These are phyloP conservation scores for Priceomyces fermenticarens DNA, from an alignment of 805 yeast genomes.

Conservation along the genomic window DNA sequence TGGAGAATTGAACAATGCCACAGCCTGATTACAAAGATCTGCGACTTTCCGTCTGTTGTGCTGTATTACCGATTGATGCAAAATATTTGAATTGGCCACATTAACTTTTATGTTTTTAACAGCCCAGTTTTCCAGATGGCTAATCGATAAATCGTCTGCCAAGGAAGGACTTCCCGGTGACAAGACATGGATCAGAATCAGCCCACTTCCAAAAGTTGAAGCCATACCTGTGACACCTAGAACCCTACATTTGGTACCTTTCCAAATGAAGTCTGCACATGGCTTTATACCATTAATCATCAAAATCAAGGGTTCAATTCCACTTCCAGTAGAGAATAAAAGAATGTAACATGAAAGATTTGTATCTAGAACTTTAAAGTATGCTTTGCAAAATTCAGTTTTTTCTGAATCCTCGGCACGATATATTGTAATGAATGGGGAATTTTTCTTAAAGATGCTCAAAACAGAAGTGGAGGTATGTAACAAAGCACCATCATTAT, in stretches of 20 bases:
- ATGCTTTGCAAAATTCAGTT: constrained; percentile 25
- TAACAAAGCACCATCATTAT: constrained; percentile 12
- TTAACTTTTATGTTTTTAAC: constrained; percentile 9
- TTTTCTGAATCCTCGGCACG: constrained; percentile 12
- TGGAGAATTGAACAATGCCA: constrained; percentile 22
- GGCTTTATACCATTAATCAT: constrained; percentile 28
- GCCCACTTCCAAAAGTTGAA: constrained; percentile 33
- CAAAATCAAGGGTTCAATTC: constrained; percentile 14
- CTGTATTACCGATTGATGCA: constrained; percentile 17
- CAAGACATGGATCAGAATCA: constrained; percentile 22
- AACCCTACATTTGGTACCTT: constrained; percentile 26
- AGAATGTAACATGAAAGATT: constrained; percentile 28
- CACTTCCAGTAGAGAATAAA: constrained; percentile 12
- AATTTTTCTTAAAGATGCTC: constrained; percentile 24
- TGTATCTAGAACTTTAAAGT: constrained; percentile 24
- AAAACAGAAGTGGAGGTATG: constrained; percentile 19
- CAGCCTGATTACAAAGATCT: constrained; percentile 13
- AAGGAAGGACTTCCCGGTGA: constrained; percentile 14
- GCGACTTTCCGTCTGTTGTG: constrained; percentile 20
- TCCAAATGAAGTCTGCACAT: constrained; percentile 24
- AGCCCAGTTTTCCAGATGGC: constrained; percentile 2
- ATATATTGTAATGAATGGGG: constrained; percentile 26
- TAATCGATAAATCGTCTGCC: constrained; percentile 17
- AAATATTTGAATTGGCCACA: constrained; percentile 11
- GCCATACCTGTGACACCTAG: constrained; percentile 31